Evolutionary conservation across 176 grass and related monocot species (phyloP).

Genomic region (Cenchrus americanus): DNA sequence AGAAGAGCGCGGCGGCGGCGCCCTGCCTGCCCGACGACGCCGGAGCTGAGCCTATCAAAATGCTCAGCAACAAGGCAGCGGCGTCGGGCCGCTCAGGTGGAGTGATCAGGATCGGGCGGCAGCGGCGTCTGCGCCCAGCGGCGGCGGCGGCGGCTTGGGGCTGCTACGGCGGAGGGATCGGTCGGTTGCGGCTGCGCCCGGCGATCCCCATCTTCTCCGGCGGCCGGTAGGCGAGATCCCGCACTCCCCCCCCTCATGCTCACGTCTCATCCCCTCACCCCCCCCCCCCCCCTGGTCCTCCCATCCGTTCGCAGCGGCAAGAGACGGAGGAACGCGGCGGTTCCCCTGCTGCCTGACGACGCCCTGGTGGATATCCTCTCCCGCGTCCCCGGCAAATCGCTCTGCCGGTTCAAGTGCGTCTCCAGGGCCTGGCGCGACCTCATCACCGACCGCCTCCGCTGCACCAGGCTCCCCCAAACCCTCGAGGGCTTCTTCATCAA

Average conservation of each 20-base stretch:
- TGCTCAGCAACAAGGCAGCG: no score
- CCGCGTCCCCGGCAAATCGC: neutral
- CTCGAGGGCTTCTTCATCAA: neutral
- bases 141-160: no score
- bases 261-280: neutral
- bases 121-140: no score
- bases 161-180: no score
- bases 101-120: no score
- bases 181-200: neutral
- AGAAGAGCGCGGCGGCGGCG: neutral
- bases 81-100: no score
- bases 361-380: neutral
- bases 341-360: neutral
- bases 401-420: constrained; percentile 28
- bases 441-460: neutral
- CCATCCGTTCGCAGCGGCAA: neutral
- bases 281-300: neutral
- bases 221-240: neutral
- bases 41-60: neutral
- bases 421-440: neutral
- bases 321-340: neutral
- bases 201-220: neutral
- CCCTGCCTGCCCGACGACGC: neutral
- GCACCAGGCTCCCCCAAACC: neutral
- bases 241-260: neutral